Evolutionary conservation across 2,329 filamentous ascomycete species (phyloP), one percentile per base, ranked within the genome.

Genomic region (Tolypocladium cylindrosporum): DNA sequence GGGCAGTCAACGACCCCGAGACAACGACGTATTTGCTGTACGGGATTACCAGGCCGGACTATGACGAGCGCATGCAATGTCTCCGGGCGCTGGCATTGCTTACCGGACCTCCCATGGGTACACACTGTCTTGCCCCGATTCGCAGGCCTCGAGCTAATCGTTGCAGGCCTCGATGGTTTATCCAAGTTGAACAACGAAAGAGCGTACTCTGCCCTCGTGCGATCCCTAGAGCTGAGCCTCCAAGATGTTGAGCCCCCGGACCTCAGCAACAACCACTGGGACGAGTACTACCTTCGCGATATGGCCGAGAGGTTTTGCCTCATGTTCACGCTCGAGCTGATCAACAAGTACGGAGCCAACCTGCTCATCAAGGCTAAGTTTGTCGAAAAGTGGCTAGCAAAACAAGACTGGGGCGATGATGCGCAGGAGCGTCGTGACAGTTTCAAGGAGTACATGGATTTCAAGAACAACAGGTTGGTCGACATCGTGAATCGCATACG

Each of bases 321-420:
- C 53, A 77, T 82, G 70, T 77, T 87, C 52, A 66, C 85, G 54
- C 71, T 74, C 40, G 77, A 84, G 60, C 73, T 91, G 3, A 75
- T 87, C n/a, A 79, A 77, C 59, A 81, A 82, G 61, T 82, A 83
- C 63, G 79, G 82, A 21, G 73, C 79, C 1, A 77, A 78, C 34
- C 79, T 79, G 56, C 72, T 91, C 21, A 73, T 87, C 57, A 77
- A 83, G 67, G 84, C 86, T 42, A 79, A 79, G 8, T 83, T 92
- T 61, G 79, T 92, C 43, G 84, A 87, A 60, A 84, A 82, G 58
- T 92, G 89, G 89, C 79, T 92, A n/a, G 80, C 77, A 40, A 84
- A 82, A 64, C 90, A 91, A 68, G 81, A 84, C 9, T 91, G 88
- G 76, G 88, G 87, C 24, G 74, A 77, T 21, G 72, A 71, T 1